Conservation (phyloP, 176 grass and related monocot species). For the Triticum urartu region DNA sequence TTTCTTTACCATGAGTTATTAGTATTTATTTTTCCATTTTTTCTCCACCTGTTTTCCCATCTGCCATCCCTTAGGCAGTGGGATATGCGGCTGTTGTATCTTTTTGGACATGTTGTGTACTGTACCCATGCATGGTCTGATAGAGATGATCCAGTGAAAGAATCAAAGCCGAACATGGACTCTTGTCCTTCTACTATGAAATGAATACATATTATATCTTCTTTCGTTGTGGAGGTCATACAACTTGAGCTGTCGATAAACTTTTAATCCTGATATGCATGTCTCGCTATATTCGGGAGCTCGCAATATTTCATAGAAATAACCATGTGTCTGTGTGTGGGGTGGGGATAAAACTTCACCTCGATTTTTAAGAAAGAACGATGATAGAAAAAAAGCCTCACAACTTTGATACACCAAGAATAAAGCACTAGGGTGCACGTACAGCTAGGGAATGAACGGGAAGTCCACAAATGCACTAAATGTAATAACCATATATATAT, state of each 20-base stretch:
- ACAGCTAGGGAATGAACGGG: background rate
- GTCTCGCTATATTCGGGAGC: background rate
- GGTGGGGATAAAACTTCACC: background rate
- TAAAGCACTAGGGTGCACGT: background rate
- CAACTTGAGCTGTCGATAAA: background rate
- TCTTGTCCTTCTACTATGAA: constrained; percentile 10
- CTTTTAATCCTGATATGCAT: background rate
- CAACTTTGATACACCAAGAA: background rate
- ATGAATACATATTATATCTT: constrained; percentile 5
- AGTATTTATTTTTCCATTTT: background rate
- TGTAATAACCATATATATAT: background rate
- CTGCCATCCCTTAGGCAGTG: background rate
- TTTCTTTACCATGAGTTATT: constrained; percentile 13
- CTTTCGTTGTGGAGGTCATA: background rate
- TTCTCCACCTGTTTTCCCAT: constrained; percentile 21
- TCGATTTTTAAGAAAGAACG: background rate
- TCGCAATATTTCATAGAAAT: constrained; percentile 6
- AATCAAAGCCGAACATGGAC: background rate
- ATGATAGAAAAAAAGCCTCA: background rate
- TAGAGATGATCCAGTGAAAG: constrained; percentile 22
- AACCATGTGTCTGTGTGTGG: background rate
- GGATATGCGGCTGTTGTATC: constrained; percentile 7
- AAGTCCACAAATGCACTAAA: constrained; percentile 4
- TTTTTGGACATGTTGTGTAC: constrained; percentile 39
- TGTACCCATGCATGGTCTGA: constrained; percentile 23